Percentiles rank a stretch among this genome's conserved stretches.
Evolutionary conservation across 768 basidiomycete species (phyloP).

Genomic region (Termitomyces sp.): DNA sequence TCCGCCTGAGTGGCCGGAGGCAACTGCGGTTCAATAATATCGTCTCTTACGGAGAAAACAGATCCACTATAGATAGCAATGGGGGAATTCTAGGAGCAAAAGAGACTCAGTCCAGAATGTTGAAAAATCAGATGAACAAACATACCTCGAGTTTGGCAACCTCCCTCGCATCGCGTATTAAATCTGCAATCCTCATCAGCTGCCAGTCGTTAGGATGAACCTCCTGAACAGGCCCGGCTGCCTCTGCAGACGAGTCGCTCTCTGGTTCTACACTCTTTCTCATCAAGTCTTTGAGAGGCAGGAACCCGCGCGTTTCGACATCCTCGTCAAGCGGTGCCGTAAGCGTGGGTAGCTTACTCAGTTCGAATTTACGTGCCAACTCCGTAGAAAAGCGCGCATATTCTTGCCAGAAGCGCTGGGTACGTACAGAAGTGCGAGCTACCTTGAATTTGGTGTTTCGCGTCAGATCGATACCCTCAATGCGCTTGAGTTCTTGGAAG

Average conservation of each 20-base stretch:
- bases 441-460: constrained; percentile 29
- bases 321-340: constrained; percentile 82
- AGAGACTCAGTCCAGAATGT: neutral
- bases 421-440: constrained; percentile 34
- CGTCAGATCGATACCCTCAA: constrained; percentile 22
- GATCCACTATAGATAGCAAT: constrained; percentile 19
- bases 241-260: constrained; percentile 19
- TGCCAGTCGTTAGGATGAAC: constrained; percentile 93
- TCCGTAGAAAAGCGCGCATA: constrained; percentile 65
- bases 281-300: constrained; percentile 71
- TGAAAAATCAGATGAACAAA: constrained; percentile 7
- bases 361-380: constrained; percentile 68
- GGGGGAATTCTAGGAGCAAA: constrained; percentile 35
- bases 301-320: constrained; percentile 81
- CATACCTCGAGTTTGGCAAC: constrained; percentile 60
- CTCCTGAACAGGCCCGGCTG: constrained; percentile 24
- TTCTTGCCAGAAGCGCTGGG: constrained; percentile 64
- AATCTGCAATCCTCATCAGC: constrained; percentile 87
- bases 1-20: neutral
- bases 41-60: constrained; percentile 4
- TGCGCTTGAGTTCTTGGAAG: constrained; percentile 26
- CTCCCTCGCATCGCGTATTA: constrained; percentile 66
- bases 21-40: constrained; percentile 21
- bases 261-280: constrained; percentile 24
- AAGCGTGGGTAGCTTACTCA: constrained; percentile 52